Percentiles rank a stretch among this genome's conserved stretches.
Conservation (phyloP, 441 rosid species). For the Populus hybrid region DNA sequence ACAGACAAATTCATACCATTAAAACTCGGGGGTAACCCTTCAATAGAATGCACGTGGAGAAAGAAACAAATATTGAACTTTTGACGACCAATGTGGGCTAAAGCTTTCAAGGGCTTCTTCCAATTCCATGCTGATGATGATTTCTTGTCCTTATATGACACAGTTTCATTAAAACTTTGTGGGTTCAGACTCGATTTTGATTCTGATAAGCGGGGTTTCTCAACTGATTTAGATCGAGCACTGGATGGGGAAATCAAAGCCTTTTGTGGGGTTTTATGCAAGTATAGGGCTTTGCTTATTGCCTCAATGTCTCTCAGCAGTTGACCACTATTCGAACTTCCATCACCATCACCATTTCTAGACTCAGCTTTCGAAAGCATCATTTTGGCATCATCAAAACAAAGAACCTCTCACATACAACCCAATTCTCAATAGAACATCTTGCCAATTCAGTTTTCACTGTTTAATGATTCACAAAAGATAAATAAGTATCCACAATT, state of each 20-base stretch:
- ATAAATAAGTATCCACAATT: background rate
- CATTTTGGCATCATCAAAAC: slow-evolving; percentile 23
- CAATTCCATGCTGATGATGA: slow-evolving; percentile 52
- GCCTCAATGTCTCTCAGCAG: slow-evolving; percentile 77
- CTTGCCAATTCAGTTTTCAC: slow-evolving; percentile 4
- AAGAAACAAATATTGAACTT: slow-evolving; percentile 60
- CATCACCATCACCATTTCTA: slow-evolving; percentile 21
- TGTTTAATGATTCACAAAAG: background rate
- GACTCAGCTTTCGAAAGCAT: slow-evolving; percentile 32
- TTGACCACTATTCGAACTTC: slow-evolving; percentile 40
- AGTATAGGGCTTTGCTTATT: slow-evolving; percentile 66
- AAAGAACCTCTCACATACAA: slow-evolving; percentile 11
- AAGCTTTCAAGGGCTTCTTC: slow-evolving; percentile 79
- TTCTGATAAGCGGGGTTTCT: slow-evolving; percentile 27
- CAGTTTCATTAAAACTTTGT: slow-evolving; percentile 19
- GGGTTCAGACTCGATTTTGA: slow-evolving; percentile 27
- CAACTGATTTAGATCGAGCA: slow-evolving; percentile 44
- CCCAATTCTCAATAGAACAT: slow-evolving; percentile 11
- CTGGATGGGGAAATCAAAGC: slow-evolving; percentile 36
- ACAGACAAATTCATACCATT: slow-evolving; percentile 49
- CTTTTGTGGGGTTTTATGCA: slow-evolving; percentile 38
- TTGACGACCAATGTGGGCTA: slow-evolving; percentile 52
- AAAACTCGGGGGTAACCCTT: slow-evolving; percentile 56
- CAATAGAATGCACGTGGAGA: slow-evolving; percentile 74
- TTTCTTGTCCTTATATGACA: slow-evolving; percentile 40